A percentile compares a stretch with the other conserved stretches of the same genome.
Conservation (phyloP, 2,329 filamentous ascomycete species). For the Pseudodiploospora longispora region DNA sequence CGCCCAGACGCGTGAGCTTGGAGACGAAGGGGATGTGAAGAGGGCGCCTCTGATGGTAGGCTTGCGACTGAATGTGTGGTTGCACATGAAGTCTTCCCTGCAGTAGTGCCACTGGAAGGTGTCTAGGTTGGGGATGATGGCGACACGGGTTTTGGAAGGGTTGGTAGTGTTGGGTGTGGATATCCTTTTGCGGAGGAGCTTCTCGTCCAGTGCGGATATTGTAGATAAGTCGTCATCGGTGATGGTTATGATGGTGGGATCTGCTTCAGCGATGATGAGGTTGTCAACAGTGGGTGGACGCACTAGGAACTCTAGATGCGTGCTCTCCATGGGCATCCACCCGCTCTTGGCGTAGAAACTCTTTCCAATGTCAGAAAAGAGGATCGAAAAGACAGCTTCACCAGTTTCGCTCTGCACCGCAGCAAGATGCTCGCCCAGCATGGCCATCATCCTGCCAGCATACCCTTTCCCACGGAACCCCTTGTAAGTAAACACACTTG, state of each 20-base stretch:
- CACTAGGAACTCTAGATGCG: slow-evolving; percentile 56
- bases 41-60: slow-evolving; percentile 65
- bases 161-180: slow-evolving; percentile 12
- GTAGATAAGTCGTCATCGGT: slow-evolving; percentile 51
- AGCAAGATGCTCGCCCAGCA: slow-evolving; percentile 44
- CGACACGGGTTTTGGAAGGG: slow-evolving; percentile 22
- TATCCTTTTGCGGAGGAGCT: slow-evolving; percentile 49
- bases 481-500: slow-evolving; percentile 68
- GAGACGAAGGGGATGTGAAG: slow-evolving; percentile 37
- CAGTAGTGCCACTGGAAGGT: slow-evolving; percentile 50
- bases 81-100: slow-evolving; percentile 73
- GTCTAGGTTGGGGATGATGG: slow-evolving; percentile 23
- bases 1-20: slow-evolving; percentile 59
- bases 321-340: slow-evolving; percentile 68
- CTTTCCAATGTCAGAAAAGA: slow-evolving; percentile 84
- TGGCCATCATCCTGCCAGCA: slow-evolving; percentile 64
- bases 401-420: slow-evolving; percentile 16
- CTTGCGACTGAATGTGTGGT: slow-evolving; percentile 47
- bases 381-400: slow-evolving; percentile 57
- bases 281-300: not conserved
- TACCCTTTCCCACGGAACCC: slow-evolving; percentile 65
- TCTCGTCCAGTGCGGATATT: slow-evolving; percentile 57
- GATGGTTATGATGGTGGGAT: slow-evolving; percentile 31
- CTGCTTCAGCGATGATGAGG: not conserved
- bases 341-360: slow-evolving; percentile 69